Evolutionary conservation across 345 rosid species (phyloP), one percentile per base, ranked within the genome.

Genomic region (Rhodamnia rubescens): DNA sequence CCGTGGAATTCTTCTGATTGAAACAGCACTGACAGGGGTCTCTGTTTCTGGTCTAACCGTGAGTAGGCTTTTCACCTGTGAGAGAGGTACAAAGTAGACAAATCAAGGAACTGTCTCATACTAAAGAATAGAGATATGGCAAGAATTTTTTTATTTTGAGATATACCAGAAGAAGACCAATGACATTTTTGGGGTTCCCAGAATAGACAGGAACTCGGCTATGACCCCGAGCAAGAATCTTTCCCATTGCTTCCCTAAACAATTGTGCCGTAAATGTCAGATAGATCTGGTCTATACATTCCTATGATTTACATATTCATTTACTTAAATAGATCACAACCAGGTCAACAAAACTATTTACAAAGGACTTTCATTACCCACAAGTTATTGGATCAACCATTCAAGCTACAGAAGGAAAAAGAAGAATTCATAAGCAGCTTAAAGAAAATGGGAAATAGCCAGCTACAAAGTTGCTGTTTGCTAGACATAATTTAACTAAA

Each of bases 31-130:
- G 85, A 96, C 98, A 64, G 93, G 95, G 50, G 99, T 97, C 90
- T 94, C 99, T 56, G 98, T 92, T 90, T 97, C 99, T 64, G 99
- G 98, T 78, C 98, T 94, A 81, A 97, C 99, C 4, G 98, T 96
- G 78, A 97, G 98, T 85, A 97, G 98, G 85, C 94, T 95, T 94
- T 96, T 97, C 89, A 94, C 98, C 99, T 97, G 89, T 52, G 51
- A 26, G 83, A 54, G 6, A 51, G 64, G 54, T 36, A 32, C 56
- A 20, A 69, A 80, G 49, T 40, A 53, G 24, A 69, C 78, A 36
- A 69, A 40, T 69, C 47, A 36, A 40, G 78, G 78, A 36, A 69
- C 47, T 10, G 26, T 69, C 47, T 18, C 36, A 29, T 64, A 14
- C 40, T 4, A 69, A 69, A 69, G 47, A 69, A 40, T 18, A 69